Conservation (phyloP, 2,329 filamentous ascomycete genomes). For the Hymenoscyphus fructigenus region DNA sequence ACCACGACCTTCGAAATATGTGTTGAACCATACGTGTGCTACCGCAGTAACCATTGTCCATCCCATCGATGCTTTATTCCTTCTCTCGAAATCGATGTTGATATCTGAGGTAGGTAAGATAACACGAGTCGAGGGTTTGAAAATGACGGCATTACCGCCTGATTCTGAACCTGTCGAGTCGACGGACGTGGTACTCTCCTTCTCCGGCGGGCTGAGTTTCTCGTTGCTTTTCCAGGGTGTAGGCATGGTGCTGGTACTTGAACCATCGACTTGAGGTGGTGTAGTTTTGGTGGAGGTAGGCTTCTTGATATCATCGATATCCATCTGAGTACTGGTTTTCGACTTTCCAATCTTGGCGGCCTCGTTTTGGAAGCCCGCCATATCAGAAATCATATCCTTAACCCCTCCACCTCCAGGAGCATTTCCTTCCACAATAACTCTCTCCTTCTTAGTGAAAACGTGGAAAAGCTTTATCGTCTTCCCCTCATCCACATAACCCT, state of each 20-base stretch:
- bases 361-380: conserved; percentile 43
- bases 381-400: conserved; percentile 53
- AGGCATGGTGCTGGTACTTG: not conserved
- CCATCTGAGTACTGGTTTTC: conserved; percentile 17
- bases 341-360: conserved; percentile 24
- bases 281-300: not conserved
- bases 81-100: conserved; percentile 84
- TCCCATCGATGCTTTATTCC: conserved; percentile 76
- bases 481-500: conserved; percentile 86
- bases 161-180: conserved; percentile 43
- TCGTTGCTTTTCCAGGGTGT: not conserved
- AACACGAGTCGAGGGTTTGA: conserved; percentile 68
- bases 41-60: conserved; percentile 90
- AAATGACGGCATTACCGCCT: conserved; percentile 72
- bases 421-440: conserved; percentile 63
- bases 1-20: conserved; percentile 83
- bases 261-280: not conserved
- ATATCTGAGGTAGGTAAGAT: conserved; percentile 79
- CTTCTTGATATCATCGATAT: not conserved
- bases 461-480: conserved; percentile 83
- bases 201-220: not conserved
- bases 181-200: not conserved
- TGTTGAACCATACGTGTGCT: conserved; percentile 96
- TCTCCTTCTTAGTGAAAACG: conserved; percentile 72
- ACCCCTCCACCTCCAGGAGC: conserved; percentile 50